Percentiles rank a stretch among this genome's conserved stretches.
Evolutionary conservation across 257 asterid genomes (phyloP).

Genomic region (Prunella vulgaris): DNA sequence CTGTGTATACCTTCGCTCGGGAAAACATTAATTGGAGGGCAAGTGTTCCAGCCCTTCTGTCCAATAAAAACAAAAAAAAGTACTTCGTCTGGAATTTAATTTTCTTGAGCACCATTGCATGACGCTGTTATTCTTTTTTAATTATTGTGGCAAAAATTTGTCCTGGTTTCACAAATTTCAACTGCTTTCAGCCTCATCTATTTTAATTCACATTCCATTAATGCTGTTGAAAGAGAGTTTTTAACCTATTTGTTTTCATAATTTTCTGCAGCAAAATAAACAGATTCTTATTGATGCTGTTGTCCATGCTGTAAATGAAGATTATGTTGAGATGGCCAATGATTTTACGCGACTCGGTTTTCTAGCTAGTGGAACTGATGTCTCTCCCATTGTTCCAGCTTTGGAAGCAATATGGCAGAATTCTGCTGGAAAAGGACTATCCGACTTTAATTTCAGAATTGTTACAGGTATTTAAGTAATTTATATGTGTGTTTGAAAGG

Average conservation of each 20-base stretch:
- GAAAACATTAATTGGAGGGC: neutral
- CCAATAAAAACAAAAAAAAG: neutral
- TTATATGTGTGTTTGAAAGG: slow-evolving; percentile 18
- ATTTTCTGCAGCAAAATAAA: slow-evolving; percentile 80
- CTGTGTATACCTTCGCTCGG: neutral
- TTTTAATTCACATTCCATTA: slow-evolving; percentile 3
- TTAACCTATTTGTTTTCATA: slow-evolving; percentile 16
- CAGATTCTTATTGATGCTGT: slow-evolving; percentile 97
- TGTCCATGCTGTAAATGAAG: slow-evolving; percentile 99
- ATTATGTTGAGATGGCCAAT: slow-evolving; percentile 98
- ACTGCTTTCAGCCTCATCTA: slow-evolving; percentile 3
- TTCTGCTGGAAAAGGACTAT: slow-evolving; percentile 90
- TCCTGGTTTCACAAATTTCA: neutral
- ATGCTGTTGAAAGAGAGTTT: slow-evolving; percentile 10
- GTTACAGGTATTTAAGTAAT: slow-evolving; percentile 67
- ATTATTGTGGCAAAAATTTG: neutral
- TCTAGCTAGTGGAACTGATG: slow-evolving; percentile 96
- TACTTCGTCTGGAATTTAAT: neutral
- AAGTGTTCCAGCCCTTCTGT: slow-evolving; percentile 11
- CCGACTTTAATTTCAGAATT: slow-evolving; percentile 93
- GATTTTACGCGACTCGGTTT: slow-evolving; percentile 99
- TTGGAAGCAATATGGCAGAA: slow-evolving; percentile 98
- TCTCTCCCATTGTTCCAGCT: slow-evolving; percentile 93
- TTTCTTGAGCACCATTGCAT: neutral
- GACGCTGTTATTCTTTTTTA: neutral